Conservation (phyloP, 345 rosid species). For the Syzygium aromaticum region DNA sequence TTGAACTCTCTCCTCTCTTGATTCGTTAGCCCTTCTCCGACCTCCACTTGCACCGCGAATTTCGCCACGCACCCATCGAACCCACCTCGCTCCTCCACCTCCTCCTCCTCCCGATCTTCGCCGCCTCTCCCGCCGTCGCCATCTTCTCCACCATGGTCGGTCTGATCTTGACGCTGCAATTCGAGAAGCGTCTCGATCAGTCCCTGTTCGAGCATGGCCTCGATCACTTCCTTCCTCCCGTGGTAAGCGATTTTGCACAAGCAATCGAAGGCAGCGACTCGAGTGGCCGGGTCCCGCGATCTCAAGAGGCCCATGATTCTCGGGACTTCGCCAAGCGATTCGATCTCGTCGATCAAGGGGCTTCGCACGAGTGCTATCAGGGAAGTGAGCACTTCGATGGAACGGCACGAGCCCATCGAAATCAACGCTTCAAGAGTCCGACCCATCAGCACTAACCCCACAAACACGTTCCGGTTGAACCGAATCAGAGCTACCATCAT, state of each 20-base stretch:
- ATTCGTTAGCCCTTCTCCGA: constrained; percentile 35
- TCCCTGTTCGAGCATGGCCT: constrained; percentile 27
- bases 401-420: constrained; percentile 25
- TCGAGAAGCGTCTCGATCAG: constrained; percentile 31
- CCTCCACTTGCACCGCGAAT: constrained; percentile 45
- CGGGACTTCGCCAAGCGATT: constrained; percentile 25
- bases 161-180: constrained; percentile 22
- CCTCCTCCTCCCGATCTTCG: neutral
- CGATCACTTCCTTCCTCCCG: constrained; percentile 46
- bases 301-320: constrained; percentile 22
- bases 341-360: constrained; percentile 48
- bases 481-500: constrained; percentile 27
- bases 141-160: neutral
- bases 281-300: constrained; percentile 9
- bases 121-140: neutral
- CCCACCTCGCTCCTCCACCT: neutral
- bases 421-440: constrained; percentile 25
- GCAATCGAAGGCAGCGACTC: constrained; percentile 24
- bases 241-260: constrained; percentile 33
- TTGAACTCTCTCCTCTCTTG: constrained; percentile 32
- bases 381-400: constrained; percentile 26
- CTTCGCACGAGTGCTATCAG: constrained; percentile 27
- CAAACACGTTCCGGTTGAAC: constrained; percentile 52
- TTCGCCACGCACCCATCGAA: constrained; percentile 28
- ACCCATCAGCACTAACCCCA: constrained; percentile 55